Evolutionary conservation across 208 protist genomes (phyloP), one percentile per base, ranked within the genome.

Genomic region (Strigomonas culicis): DNA sequence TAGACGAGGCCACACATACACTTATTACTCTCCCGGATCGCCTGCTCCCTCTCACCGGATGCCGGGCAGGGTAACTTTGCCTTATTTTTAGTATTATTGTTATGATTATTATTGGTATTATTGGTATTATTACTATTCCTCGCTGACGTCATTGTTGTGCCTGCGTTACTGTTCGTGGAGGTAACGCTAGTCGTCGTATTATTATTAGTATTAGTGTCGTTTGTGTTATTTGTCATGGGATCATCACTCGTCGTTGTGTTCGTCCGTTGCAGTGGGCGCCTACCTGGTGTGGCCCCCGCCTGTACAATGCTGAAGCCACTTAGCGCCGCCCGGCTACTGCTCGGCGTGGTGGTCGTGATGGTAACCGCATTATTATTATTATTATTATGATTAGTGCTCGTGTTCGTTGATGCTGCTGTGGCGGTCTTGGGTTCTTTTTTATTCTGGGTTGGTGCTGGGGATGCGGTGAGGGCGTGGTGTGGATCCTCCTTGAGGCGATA

Each of bases 401-500:
- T 36, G 30, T 58, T 58, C 4, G 46, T 6, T 6, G 21, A 6
- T 6, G 13, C 22, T 6, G 46, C 46, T 6, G 46, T 19, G 46
- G 13, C 10, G 22, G 19, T 19, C 6, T 6, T 51, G 46, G 21
- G 13, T 59, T 59, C 17, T 41, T 13, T 39, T 59, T 24, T 39
- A n/a, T 30, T 41, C 25, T 39, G 39, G 36, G 51, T 13, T 19
- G 22, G 58, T 28, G 25, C 59, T 36, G 55, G 43, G 50, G 53
- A 47, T 13, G 41, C 13, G 41, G 49, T 21, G 7, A 55, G 8
- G 7, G 17, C 49, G 47, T 71, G 80, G 21, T 36, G 36, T 10
- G 82, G 79, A 47, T 89, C 76, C 10, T 67, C 63, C 8, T 49
- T 56, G 0, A 66, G 83, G 17, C 77, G 74, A 52, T 94, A 92